Evolutionary conservation across 176 grass and related monocot species (phyloP).

Genomic region (Carex littledalei): DNA sequence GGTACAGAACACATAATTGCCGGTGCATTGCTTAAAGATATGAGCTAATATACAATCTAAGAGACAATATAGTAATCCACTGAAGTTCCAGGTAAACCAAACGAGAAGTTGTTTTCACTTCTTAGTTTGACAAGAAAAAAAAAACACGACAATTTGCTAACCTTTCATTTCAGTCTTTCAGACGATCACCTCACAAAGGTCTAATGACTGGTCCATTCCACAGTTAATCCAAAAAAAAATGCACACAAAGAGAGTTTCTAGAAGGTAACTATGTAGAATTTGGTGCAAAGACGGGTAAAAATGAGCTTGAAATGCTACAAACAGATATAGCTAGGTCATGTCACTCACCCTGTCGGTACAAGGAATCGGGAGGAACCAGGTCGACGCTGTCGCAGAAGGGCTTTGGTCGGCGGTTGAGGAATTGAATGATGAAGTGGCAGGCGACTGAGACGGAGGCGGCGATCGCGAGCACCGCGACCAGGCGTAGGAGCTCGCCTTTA

Average conservation of each 20-base stretch:
- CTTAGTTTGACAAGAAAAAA: background rate
- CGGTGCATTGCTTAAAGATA: background rate
- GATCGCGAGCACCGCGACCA: slow-evolving; percentile 60
- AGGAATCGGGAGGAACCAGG: slow-evolving; percentile 16
- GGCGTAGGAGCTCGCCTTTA: slow-evolving; percentile 42
- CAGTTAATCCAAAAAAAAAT: background rate
- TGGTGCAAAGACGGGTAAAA: background rate
- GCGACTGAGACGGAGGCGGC: slow-evolving; percentile 44
- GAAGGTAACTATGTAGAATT: background rate
- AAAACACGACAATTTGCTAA: too few relatives aligned
- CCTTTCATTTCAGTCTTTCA: background rate
- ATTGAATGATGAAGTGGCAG: slow-evolving; percentile 38
- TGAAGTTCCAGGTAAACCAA: background rate
- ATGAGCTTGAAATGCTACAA: background rate
- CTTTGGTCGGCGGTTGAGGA: slow-evolving; percentile 44
- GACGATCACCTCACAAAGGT: background rate
- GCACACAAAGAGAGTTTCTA: background rate
- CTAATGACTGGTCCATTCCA: background rate
- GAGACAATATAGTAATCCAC: background rate
- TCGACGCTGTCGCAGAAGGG: slow-evolving; percentile 65
- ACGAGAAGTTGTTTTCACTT: background rate
- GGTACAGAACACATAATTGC: background rate
- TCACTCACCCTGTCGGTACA: slow-evolving; percentile 17
- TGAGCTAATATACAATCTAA: background rate
- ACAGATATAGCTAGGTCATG: background rate